Conservation (phyloP, 768 basidiomycete genomes). For the Terana coerulea region DNA sequence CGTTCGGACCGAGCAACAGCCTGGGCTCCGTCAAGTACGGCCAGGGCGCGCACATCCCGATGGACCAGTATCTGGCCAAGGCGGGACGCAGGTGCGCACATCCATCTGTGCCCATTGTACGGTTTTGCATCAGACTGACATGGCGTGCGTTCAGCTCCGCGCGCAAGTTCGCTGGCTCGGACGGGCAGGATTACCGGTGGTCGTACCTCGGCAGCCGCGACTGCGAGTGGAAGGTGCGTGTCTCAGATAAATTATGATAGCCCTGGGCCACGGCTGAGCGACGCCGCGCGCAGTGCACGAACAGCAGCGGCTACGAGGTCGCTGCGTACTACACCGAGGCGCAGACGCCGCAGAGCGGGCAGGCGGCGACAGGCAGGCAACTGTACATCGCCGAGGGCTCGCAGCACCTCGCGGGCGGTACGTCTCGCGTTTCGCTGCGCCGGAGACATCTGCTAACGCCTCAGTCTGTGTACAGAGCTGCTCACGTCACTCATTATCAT, state of each 20-base stretch:
- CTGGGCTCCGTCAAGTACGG: slow-evolving; percentile 51
- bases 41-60: slow-evolving; percentile 33
- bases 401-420: slow-evolving; percentile 53
- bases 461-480: slow-evolving; percentile 42
- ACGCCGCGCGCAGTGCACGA: slow-evolving; percentile 37
- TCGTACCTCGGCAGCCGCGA: slow-evolving; percentile 41
- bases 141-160: slow-evolving; percentile 31
- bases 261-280: neutral
- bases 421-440: slow-evolving; percentile 16
- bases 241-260: neutral
- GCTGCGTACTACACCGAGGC: slow-evolving; percentile 46
- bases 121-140: neutral
- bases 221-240: slow-evolving; percentile 64
- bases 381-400: slow-evolving; percentile 62
- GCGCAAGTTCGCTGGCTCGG: slow-evolving; percentile 55
- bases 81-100: slow-evolving; percentile 37
- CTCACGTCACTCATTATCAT: slow-evolving; percentile 60
- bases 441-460: slow-evolving; percentile 7
- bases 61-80: slow-evolving; percentile 52
- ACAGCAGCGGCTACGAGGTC: slow-evolving; percentile 45
- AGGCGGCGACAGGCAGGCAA: slow-evolving; percentile 19
- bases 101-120: too few relatives aligned
- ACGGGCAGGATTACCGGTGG: slow-evolving; percentile 63
- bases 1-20: slow-evolving; percentile 42
- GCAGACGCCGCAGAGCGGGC: neutral